phyloP scores from a whole-genome alignment of 208 protist genomes.

The Endotrypanum monterogeii region DNA sequence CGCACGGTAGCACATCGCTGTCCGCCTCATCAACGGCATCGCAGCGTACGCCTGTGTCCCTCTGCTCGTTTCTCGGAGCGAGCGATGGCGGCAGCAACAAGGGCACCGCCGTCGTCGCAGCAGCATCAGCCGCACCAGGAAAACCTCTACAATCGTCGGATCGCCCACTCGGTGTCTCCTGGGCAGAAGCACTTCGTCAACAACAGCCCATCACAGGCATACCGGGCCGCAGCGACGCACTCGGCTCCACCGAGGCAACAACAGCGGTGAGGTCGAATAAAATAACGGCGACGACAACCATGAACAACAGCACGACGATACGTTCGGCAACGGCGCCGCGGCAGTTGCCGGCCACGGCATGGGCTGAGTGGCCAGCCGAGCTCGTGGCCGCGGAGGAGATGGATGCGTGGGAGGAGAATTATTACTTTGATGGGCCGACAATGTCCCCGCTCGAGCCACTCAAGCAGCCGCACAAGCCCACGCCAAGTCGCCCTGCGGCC shows the following conservation, averaged over 20 bases:
- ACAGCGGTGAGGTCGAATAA: neutral
- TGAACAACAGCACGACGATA: constrained; percentile 21
- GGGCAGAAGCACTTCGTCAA: constrained; percentile 24
- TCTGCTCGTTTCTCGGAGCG: constrained; percentile 10
- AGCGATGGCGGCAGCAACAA: neutral
- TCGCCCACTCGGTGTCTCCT: constrained; percentile 4
- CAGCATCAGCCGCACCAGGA: neutral
- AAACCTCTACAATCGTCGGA: neutral
- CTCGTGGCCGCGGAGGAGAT: constrained; percentile 28
- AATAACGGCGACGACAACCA: constrained; percentile 20
- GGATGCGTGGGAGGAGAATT: constrained; percentile 25
- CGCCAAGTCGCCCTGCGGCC: neutral
- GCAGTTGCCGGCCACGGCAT: neutral
- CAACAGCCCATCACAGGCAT: neutral
- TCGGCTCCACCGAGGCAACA: neutral
- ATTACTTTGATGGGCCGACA: constrained; percentile 12
- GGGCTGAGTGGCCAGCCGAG: constrained; percentile 25
- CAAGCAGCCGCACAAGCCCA: neutral
- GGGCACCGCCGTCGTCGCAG: neutral
- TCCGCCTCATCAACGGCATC: neutral
- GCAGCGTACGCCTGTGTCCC: constrained; percentile 8
- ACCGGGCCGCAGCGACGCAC: constrained; percentile 4
- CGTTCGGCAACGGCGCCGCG: neutral
- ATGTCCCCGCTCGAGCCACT: neutral
- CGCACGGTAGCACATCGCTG: neutral